A percentile compares a stretch with the other conserved stretches of the same genome.
These are phyloP conservation scores for Jimgerdemannia lactiflua DNA, from an alignment of 192 early-diverging fungal genomes.

Conservation along the genomic window DNA sequence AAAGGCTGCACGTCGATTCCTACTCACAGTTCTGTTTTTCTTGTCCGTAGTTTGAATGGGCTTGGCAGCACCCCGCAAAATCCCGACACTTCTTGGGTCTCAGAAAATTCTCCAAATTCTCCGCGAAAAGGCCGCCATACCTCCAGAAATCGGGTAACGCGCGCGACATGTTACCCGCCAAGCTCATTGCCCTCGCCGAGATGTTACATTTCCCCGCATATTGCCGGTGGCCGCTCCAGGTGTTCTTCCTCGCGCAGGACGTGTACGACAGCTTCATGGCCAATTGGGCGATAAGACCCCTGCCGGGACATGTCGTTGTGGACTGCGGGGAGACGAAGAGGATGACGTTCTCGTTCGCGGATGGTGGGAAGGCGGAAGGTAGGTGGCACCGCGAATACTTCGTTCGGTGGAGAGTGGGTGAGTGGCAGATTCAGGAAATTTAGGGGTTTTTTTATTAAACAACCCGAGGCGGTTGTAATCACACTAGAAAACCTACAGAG, in stretches of 20 bases:
- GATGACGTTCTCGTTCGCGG: neutral
- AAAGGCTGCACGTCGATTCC: neutral
- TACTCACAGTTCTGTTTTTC: neutral
- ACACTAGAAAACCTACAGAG: neutral
- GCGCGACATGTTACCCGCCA: constrained; percentile 9
- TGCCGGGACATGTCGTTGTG: constrained; percentile 1
- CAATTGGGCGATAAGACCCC: neutral
- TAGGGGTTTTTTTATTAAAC: too few relatives aligned
- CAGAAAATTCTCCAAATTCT: neutral
- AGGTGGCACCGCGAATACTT: neutral
- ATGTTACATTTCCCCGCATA: constrained; percentile 1
- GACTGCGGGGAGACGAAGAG: neutral
- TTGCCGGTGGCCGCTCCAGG: constrained; percentile 9
- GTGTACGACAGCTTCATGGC: constrained; percentile 6
- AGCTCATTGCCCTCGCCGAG: neutral
- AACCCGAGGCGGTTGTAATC: too few relatives aligned
- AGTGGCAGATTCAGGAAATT: too few relatives aligned
- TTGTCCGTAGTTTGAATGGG: constrained; percentile 13
- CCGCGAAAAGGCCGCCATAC: neutral
- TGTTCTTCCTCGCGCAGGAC: constrained; percentile 7
- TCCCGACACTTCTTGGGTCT: constrained; percentile 9
- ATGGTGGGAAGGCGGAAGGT: neutral
- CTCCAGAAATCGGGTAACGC: constrained; percentile 8
- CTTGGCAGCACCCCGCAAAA: constrained; percentile 17
- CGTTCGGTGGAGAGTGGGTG: too few relatives aligned